phyloP scores from a whole-genome alignment of 257 asterid genomes.

The Plectranthus barbatus region DNA sequence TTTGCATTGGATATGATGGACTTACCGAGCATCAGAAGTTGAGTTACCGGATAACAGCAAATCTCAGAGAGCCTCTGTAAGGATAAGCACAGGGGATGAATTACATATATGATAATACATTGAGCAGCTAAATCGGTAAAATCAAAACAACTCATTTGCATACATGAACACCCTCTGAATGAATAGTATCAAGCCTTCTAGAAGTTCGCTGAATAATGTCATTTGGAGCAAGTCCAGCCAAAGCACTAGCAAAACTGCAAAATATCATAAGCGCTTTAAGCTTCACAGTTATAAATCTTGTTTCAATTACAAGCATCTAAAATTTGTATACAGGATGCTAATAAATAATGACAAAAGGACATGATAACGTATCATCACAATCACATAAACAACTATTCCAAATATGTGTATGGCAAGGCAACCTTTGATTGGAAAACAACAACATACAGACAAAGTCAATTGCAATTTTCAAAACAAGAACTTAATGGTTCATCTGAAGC shows the following conservation, averaged over 20 bases:
- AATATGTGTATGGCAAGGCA: background rate
- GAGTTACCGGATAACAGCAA: conserved; percentile 88
- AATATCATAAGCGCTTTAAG: conserved; percentile 1
- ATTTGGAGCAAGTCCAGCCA: conserved; percentile 69
- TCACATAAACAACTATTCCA: background rate
- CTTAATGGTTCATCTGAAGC: background rate
- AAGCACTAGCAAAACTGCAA: conserved; percentile 78
- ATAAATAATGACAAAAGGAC: background rate
- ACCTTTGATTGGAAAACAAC: background rate
- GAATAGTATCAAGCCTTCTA: conserved; percentile 90
- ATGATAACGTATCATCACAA: background rate
- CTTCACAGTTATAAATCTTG: background rate
- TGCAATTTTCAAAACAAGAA: background rate
- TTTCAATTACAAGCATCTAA: background rate
- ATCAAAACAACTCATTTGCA: conserved; percentile 20
- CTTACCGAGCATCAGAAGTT: conserved; percentile 76
- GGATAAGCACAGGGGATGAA: conserved; percentile 12
- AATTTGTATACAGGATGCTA: background rate
- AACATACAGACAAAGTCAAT: background rate
- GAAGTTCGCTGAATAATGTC: conserved; percentile 71
- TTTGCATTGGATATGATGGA: conserved; percentile 56
- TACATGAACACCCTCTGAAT: conserved; percentile 99
- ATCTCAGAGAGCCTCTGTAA: conserved; percentile 90
- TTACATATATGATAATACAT: background rate
- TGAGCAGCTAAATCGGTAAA: background rate